Evolutionary conservation across 164 flowering plant genomes (phyloP).

Genomic region (Euptelea pleiosperma): DNA sequence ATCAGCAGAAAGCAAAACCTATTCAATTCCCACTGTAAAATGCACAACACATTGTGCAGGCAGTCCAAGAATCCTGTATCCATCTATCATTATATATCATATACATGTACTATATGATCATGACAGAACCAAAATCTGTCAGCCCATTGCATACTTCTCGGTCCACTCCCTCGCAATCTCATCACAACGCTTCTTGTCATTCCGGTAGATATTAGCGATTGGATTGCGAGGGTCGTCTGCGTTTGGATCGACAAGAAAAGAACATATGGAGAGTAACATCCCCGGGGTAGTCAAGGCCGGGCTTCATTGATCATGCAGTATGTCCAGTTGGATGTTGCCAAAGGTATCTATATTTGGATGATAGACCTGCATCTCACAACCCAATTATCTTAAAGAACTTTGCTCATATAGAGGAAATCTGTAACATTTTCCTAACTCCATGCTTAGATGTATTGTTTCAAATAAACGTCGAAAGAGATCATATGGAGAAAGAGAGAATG

Average conservation of each 20-base stretch:
- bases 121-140: too few relatives aligned
- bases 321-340: conserved; percentile 26
- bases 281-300: conserved; percentile 11
- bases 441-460: too few relatives aligned
- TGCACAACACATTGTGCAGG: too few relatives aligned
- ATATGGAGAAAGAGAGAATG: too few relatives aligned
- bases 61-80: too few relatives aligned
- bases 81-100: too few relatives aligned
- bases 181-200: conserved; percentile 1
- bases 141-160: conserved; percentile 17
- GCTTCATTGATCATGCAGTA: conserved; percentile 13
- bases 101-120: too few relatives aligned
- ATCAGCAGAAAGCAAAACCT: too few relatives aligned
- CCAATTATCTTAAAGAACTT: neutral
- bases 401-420: too few relatives aligned
- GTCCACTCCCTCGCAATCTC: conserved; percentile 22
- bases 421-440: too few relatives aligned
- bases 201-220: conserved; percentile 10
- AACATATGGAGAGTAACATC: conserved; percentile 23
- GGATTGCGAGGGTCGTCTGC: conserved; percentile 7
- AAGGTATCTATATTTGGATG: conserved; percentile 24
- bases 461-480: too few relatives aligned
- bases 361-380: conserved; percentile 17
- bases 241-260: conserved; percentile 27
- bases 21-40: too few relatives aligned